Conservation (phyloP, 192 early-diverging fungal species). For the Chytriomyces sp. region DNA sequence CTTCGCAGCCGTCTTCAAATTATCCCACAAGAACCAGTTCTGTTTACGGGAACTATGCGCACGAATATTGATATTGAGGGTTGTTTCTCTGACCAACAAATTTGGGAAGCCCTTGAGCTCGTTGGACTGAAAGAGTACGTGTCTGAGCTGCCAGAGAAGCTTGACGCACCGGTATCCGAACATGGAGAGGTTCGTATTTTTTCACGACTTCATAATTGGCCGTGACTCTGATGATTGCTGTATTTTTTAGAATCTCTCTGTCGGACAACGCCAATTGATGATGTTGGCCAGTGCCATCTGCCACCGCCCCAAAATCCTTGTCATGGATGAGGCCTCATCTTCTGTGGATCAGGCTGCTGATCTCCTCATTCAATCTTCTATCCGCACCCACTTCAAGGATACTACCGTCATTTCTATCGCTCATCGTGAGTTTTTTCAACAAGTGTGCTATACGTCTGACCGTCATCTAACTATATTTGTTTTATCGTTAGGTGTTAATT, state of each 20-base stretch:
- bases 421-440: slow-evolving; percentile 60
- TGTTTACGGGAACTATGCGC: slow-evolving; percentile 60
- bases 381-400: slow-evolving; percentile 49
- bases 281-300: slow-evolving; percentile 56
- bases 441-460: slow-evolving; percentile 20
- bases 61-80: slow-evolving; percentile 70
- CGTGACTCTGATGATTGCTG: slow-evolving; percentile 48
- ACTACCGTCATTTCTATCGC: slow-evolving; percentile 80
- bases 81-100: slow-evolving; percentile 60
- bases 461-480: slow-evolving; percentile 44
- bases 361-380: slow-evolving; percentile 66
- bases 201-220: slow-evolving; percentile 34
- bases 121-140: slow-evolving; percentile 49
- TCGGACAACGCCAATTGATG: slow-evolving; percentile 59
- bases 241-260: slow-evolving; percentile 55
- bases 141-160: slow-evolving; percentile 12
- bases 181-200: slow-evolving; percentile 38
- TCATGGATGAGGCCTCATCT: slow-evolving; percentile 59
- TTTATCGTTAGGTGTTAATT: slow-evolving; percentile 70
- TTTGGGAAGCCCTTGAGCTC: slow-evolving; percentile 67
- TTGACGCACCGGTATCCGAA: slow-evolving; percentile 46
- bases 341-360: slow-evolving; percentile 74
- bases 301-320: slow-evolving; percentile 47
- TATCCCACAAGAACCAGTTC: slow-evolving; percentile 64
- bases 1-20: slow-evolving; percentile 52